Conservation (phyloP, 257 asterid species). For the Verbascum thapsus region DNA sequence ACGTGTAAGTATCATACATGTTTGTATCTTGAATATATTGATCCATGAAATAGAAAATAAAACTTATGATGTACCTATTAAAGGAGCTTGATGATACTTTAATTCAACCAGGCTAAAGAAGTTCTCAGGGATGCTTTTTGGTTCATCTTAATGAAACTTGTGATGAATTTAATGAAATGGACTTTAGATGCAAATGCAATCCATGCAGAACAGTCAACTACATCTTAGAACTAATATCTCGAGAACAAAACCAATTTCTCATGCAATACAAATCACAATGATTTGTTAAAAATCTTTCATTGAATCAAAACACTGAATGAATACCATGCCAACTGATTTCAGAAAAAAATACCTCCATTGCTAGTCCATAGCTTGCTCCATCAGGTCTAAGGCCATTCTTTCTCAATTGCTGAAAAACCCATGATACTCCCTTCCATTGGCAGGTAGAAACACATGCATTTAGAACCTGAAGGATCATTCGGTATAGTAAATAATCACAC, state of each 20-base stretch:
- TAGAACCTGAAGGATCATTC: slow-evolving; percentile 59
- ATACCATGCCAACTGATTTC: slow-evolving; percentile 3
- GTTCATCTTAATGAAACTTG: slow-evolving; percentile 14
- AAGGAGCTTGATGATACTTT: background rate
- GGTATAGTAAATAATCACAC: slow-evolving; percentile 23
- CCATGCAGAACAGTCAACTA: background rate
- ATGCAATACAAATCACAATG: slow-evolving; percentile 18
- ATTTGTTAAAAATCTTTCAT: slow-evolving; percentile 4
- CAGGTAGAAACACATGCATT: slow-evolving; percentile 85
- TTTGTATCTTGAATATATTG: slow-evolving; percentile 7
- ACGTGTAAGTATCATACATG: slow-evolving; percentile 32
- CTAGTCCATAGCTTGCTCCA: slow-evolving; percentile 94
- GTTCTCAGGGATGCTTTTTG: background rate
- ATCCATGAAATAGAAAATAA: slow-evolving; percentile 2
- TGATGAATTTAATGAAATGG: slow-evolving; percentile 18
- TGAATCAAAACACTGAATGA: slow-evolving; percentile 21
- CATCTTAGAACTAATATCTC: slow-evolving; percentile 5
- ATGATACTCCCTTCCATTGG: slow-evolving; percentile 95
- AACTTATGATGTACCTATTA: slow-evolving; percentile 9
- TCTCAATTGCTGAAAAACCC: slow-evolving; percentile 95
- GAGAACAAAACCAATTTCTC: slow-evolving; percentile 1
- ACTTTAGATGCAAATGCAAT: background rate
- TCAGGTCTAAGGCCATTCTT: slow-evolving; percentile 74
- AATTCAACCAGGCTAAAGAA: background rate
- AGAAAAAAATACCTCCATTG: slow-evolving; percentile 80